phyloP scores from a whole-genome alignment of 345 rosid genomes.

The Lepidium didymum region DNA sequence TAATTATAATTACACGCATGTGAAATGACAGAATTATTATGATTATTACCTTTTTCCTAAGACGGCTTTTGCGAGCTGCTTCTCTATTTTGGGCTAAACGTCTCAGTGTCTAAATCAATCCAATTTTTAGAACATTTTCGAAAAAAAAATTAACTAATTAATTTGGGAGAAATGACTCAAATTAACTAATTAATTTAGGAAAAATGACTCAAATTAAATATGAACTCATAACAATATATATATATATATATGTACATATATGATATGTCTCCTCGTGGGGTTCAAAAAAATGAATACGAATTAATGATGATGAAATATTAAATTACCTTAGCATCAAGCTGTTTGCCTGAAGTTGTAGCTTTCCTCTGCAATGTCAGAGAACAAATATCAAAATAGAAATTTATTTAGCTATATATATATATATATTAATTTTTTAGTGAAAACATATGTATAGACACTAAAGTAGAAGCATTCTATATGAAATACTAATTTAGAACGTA shows the following conservation, averaged over 20 bases:
- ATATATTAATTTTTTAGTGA: no score
- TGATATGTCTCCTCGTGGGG: conserved; percentile 5
- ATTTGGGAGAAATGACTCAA: background rate
- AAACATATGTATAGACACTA: background rate
- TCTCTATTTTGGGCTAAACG: conserved; percentile 99
- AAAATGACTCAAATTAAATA: background rate
- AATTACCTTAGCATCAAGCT: conserved; percentile 85
- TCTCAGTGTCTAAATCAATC: conserved; percentile 66
- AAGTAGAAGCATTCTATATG: background rate
- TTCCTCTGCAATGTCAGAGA: conserved; percentile 59
- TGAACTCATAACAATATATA: no score
- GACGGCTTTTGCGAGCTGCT: conserved; percentile 98
- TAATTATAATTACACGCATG: background rate
- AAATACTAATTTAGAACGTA: background rate
- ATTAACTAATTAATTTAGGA: background rate
- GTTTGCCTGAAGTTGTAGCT: conserved; percentile 74
- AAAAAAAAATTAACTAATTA: conserved; percentile 1
- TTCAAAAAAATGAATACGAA: background rate
- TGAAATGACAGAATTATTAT: background rate
- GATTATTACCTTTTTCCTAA: conserved; percentile 73
- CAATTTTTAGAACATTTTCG: background rate
- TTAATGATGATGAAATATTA: background rate
- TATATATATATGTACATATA: background rate
- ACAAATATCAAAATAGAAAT: conserved; percentile 13
- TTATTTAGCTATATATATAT: no score